Base-by-base conservation (phyloP, 768 basidiomycete species). In the Lactarius evosmus region DNA sequence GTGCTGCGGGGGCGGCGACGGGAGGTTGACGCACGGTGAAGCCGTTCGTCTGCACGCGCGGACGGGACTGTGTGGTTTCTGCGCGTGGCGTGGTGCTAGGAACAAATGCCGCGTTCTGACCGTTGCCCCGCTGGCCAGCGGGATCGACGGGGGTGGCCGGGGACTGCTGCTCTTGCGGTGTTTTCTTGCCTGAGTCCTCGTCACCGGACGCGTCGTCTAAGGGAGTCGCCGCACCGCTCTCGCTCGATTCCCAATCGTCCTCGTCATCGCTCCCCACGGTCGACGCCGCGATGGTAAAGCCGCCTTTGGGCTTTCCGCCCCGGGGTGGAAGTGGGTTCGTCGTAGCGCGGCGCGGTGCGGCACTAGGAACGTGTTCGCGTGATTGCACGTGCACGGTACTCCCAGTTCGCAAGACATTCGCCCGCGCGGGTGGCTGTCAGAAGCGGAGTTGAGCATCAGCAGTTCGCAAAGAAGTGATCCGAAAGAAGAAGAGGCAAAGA, bases 201-300 rank as follows among this genome's bases (percentile, higher is more conserved):
- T 78, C 78, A 56, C 81, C 80, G 0, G 83, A 82, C 41, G 78
- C 78, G 56, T 75, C 63, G 54, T 61, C 65, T 14, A 61, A 52
- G 25, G 89, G 89, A 1, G 89, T 91, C 0, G 77, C 87, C 0
- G 83, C 86, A 7, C 87, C 89, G 69, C 88, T 90, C 73, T 88
- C 88, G 71, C 85, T 89, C 30, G 89, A 91, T 1, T 88, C 80
- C 88, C 88, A 91, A 61, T 84, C 89, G 60, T 89, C 87, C 12
- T 88, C 87, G 62, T 72, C 68, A 27, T 84, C 84, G 14, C 78
- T 80, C 41, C 78, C 80, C 29, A 74, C 79, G 44, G 75, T 76
- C 33, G 81, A 76, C 56, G 78, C 81, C 9, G 85, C 78, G 61
- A 88, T 78, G 14, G 82, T 82, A 70, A 90, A 89, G 5, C 83